Conservation (phyloP, 768 basidiomycete genomes). For the Podaxis pistillaris region DNA sequence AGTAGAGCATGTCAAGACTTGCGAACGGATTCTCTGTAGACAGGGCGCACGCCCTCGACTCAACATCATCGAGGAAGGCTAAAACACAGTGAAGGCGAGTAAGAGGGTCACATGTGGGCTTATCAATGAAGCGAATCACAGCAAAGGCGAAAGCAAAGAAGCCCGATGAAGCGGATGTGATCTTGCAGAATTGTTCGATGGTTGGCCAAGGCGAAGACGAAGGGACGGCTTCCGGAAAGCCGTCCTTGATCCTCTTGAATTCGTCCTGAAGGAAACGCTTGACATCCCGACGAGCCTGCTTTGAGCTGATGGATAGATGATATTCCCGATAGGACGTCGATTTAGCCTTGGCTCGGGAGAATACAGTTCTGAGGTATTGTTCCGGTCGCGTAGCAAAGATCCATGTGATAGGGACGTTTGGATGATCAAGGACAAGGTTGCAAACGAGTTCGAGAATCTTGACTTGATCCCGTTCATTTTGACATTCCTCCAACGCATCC, state of each 20-base stretch:
- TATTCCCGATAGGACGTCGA: background rate
- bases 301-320: background rate
- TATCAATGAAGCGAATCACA: background rate
- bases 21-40: background rate
- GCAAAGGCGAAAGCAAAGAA: background rate
- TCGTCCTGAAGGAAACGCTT: background rate
- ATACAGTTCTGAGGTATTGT: background rate
- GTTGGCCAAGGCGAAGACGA: constrained; percentile 2
- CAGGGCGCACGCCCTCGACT: background rate
- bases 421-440: background rate
- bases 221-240: background rate
- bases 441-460: background rate
- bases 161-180: background rate
- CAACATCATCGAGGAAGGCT: background rate
- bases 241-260: background rate
- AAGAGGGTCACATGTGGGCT: background rate
- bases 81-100: background rate
- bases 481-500: background rate
- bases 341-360: background rate
- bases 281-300: background rate
- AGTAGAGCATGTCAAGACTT: background rate
- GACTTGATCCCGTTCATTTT: background rate
- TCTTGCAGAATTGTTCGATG: background rate
- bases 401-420: background rate
- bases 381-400: background rate